A percentile compares a stretch with the other conserved stretches of the same genome.
Conservation (phyloP, 1,139 yeast species). For the Protomyces inundatus region DNA sequence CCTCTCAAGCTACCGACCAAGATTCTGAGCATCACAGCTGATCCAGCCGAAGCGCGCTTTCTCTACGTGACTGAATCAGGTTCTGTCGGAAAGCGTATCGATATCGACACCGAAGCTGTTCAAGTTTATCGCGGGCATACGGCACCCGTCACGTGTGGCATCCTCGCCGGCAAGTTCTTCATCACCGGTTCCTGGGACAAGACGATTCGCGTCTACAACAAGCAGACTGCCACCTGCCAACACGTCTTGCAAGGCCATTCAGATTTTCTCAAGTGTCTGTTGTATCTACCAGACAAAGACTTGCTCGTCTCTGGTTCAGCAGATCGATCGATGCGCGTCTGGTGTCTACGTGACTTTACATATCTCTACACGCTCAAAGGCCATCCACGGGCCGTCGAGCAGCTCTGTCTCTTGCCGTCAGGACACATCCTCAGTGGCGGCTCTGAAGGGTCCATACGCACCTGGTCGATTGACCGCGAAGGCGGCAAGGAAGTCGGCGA, state of each 20-base stretch:
- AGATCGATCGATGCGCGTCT: slow-evolving; percentile 18
- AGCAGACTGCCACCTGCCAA: slow-evolving; percentile 3
- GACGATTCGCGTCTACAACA: slow-evolving; percentile 19
- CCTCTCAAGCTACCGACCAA: slow-evolving; percentile 9
- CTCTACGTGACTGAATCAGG: slow-evolving; percentile 19
- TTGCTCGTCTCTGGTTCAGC: slow-evolving; percentile 23
- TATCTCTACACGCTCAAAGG: slow-evolving; percentile 15
- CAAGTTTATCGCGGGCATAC: slow-evolving; percentile 21
- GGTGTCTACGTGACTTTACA: slow-evolving; percentile 11
- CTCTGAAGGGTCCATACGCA: slow-evolving; percentile 12
- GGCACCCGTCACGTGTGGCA: slow-evolving; percentile 26
- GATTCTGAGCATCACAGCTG: slow-evolving; percentile 9
- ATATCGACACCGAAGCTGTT: slow-evolving; percentile 2
- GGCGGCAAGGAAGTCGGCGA: slow-evolving; percentile 12
- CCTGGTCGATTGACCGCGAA: slow-evolving; percentile 10
- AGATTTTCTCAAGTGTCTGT: slow-evolving; percentile 22
- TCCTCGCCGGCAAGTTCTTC: slow-evolving; percentile 2
- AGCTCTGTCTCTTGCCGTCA: slow-evolving; percentile 1
- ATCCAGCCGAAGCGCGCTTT: background rate
- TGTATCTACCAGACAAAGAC: slow-evolving; percentile 14
- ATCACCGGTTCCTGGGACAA: slow-evolving; percentile 26
- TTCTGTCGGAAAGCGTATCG: slow-evolving; percentile 4
- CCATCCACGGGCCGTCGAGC: slow-evolving; percentile 26
- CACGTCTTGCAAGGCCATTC: slow-evolving; percentile 11
- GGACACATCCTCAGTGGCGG: slow-evolving; percentile 11